Percentiles rank a stretch among this genome's conserved stretches.
Conservation (phyloP, 2,329 filamentous ascomycete genomes). For the Epicoccum nigrum region DNA sequence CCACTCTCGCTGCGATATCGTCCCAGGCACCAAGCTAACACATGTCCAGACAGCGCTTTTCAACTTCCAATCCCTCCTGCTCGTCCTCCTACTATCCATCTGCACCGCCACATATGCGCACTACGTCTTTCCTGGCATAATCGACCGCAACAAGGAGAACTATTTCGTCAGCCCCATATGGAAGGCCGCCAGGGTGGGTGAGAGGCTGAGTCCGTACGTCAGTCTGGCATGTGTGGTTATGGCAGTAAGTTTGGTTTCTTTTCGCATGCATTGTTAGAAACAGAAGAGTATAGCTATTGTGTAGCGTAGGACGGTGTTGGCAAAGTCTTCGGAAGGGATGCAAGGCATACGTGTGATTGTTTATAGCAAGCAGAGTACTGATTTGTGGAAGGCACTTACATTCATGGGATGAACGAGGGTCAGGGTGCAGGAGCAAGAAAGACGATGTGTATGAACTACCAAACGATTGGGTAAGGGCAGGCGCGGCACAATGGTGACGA, state of each 20-base stretch:
- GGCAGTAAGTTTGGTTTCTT: slow-evolving; percentile 67
- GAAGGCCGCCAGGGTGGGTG: slow-evolving; percentile 92
- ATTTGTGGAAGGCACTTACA: slow-evolving; percentile 32
- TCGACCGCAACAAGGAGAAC: slow-evolving; percentile 88
- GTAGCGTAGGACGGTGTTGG: background rate
- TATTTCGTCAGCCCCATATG: slow-evolving; percentile 88
- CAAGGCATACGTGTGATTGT: background rate
- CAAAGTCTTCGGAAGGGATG: background rate
- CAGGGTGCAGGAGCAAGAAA: background rate
- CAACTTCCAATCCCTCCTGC: slow-evolving; percentile 96
- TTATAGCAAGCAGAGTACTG: background rate
- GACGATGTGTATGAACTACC: slow-evolving; percentile 3
- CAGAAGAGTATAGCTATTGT: too few relatives aligned
- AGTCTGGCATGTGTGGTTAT: slow-evolving; percentile 92
- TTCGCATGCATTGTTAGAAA: background rate
- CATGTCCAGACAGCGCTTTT: slow-evolving; percentile 84
- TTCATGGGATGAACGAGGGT: slow-evolving; percentile 30
- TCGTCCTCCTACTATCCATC: slow-evolving; percentile 92
- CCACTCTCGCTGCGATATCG: background rate
- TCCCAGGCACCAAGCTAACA: slow-evolving; percentile 2
- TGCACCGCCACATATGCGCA: slow-evolving; percentile 96
- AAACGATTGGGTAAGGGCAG: slow-evolving; percentile 7
- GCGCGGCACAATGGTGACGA: background rate
- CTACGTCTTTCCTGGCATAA: slow-evolving; percentile 83
- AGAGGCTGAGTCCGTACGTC: slow-evolving; percentile 92